Base-by-base conservation (phyloP, 768 basidiomycete species). In the Macrolepiota fuliginosa region DNA sequence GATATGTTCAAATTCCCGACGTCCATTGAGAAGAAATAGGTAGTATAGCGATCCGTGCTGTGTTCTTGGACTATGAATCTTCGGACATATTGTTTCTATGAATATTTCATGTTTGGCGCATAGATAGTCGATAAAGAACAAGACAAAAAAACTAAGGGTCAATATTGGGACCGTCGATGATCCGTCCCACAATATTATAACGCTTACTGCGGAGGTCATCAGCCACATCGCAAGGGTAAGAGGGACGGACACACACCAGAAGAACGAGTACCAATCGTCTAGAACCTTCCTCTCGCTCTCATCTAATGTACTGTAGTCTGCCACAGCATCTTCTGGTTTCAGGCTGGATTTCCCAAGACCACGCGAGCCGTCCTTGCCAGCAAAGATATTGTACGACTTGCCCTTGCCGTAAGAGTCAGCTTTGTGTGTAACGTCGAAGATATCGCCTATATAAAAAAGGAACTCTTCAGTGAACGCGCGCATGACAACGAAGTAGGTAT, bases 281-380 rank as follows among this genome's bases (percentile, higher is more conserved):
- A 98, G 79, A 0, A 90, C 89, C 73, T 91, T 91, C 72, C 70
- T 74, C 67, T 96, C 91, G 63, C 83, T 83, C 63, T 86, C 87
- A 46, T 83, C 79, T 56, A 99, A 80, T 0, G 67, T 73, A 67
- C 89, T 92, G 70, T 92, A 97, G 70, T 99, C 95, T 12, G 94
- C 76, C 1, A 94, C 81, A 10, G 96, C 96, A 69, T 98, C 88
- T 73, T 94, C 90, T 3, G 79, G 74, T 57, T 92, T 91, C 66
- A 97, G 76, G 67, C 92, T 95, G 55, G 92, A 94, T 86, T 88
- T 88, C 46, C 94, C 96, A 6, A 99, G 79, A 0, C 90, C 96
- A 64, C 81, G 86, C 7, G 93, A 96, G 0, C 88, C 96, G 69
- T 99, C 96, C 76, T 92, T 96, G 49, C 95, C 96, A 35, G 95